Conservation (phyloP, 805 yeast genomes). For the Wickerhamomyces mucosus region DNA sequence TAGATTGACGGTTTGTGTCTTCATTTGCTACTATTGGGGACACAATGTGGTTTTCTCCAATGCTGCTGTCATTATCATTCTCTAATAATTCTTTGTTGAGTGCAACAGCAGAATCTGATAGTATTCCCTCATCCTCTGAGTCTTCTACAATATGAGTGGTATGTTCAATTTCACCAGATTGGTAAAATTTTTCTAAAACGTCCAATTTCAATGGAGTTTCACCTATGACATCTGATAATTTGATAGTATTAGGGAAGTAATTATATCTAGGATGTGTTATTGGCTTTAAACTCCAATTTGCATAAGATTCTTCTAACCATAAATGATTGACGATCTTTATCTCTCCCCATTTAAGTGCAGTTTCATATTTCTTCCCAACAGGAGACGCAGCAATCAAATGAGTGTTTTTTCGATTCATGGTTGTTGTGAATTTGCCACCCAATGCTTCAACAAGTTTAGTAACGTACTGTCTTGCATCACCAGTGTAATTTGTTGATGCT, state of each 20-base stretch:
- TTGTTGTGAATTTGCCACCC: constrained; percentile 72
- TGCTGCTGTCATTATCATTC: constrained; percentile 1
- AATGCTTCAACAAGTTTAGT: constrained; percentile 50
- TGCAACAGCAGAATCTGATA: neutral
- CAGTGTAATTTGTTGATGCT: constrained; percentile 73
- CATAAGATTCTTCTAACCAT: constrained; percentile 82
- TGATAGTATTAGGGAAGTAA: constrained; percentile 31
- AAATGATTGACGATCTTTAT: constrained; percentile 63
- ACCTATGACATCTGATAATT: constrained; percentile 36
- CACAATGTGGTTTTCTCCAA: too few relatives aligned
- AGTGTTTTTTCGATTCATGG: constrained; percentile 54
- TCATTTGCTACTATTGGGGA: neutral
- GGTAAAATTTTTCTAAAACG: constrained; percentile 29
- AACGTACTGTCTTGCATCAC: constrained; percentile 72
- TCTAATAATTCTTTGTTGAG: neutral
- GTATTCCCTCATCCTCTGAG: constrained; percentile 12
- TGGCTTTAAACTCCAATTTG: constrained; percentile 47
- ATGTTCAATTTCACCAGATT: constrained; percentile 22
- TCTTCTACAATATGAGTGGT: constrained; percentile 14
- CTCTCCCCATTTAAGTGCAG: constrained; percentile 56
- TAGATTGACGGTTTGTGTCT: neutral
- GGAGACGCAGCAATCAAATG: constrained; percentile 62
- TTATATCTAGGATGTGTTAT: constrained; percentile 36
- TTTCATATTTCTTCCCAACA: constrained; percentile 64
- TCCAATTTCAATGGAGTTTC: constrained; percentile 34